phyloP scores from a whole-genome alignment of 176 grass and related monocot genomes.

The Typha latifolia region DNA sequence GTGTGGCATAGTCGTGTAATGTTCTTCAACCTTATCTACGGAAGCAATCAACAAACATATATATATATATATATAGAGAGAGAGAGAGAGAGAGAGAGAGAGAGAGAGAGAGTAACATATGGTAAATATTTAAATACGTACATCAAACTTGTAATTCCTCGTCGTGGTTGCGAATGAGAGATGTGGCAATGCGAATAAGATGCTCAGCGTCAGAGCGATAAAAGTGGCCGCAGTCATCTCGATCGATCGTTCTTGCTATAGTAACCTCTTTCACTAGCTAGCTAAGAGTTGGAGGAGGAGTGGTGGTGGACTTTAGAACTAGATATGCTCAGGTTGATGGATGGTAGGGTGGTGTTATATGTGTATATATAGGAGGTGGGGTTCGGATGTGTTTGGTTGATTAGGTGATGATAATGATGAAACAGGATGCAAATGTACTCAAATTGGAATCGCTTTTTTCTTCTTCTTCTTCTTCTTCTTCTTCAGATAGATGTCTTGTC shows the following conservation, averaged over 20 bases:
- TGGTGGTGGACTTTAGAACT: not conserved
- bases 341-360: not conserved
- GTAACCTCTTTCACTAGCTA: too few species aligned
- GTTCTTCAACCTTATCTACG: conserved; percentile 29
- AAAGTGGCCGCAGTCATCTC: conserved; percentile 10
- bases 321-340: not conserved
- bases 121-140: not conserved
- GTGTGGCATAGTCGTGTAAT: conserved; percentile 52
- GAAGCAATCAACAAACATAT: not conserved
- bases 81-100: too few species aligned
- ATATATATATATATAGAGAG: not conserved
- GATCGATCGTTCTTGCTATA: too few species aligned
- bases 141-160: conserved; percentile 64
- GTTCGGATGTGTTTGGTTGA: conserved; percentile 21
- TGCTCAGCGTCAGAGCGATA: conserved; percentile 9
- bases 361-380: conserved; percentile 11
- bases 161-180: conserved; percentile 18
- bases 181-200: conserved; percentile 23
- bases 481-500: conserved; percentile 19
- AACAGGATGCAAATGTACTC: not conserved
- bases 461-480: not conserved
- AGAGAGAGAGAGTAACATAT: too few species aligned
- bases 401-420: conserved; percentile 41
- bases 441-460: conserved; percentile 1
- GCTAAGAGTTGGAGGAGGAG: too few species aligned